Evolutionary conservation across 116 monocot genomes (phyloP).

Genomic region (Thalassia testudinum): DNA sequence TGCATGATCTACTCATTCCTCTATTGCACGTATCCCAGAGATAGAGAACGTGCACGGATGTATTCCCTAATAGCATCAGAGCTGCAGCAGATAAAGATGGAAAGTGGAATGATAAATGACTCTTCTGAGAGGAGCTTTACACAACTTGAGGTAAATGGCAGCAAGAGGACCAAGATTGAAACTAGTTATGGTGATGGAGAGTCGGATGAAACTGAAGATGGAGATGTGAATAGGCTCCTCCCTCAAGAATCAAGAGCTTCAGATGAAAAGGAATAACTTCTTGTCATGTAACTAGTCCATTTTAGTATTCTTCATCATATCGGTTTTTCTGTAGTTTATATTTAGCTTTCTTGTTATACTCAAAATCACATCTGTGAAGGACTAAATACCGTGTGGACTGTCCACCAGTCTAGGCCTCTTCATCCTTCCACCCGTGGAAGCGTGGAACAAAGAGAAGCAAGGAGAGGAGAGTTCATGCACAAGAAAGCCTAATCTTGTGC

Average conservation of each 20-base stretch:
- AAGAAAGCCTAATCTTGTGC: too few relatives aligned
- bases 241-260: not conserved
- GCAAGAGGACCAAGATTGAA: slow-evolving; percentile 20
- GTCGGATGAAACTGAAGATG: slow-evolving; percentile 24
- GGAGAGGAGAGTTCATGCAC: too few relatives aligned
- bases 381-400: too few relatives aligned
- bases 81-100: slow-evolving; percentile 44
- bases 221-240: slow-evolving; percentile 25
- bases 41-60: slow-evolving; percentile 71
- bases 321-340: too few relatives aligned
- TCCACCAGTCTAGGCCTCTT: too few relatives aligned
- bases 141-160: slow-evolving; percentile 10
- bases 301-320: too few relatives aligned
- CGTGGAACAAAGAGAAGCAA: too few relatives aligned
- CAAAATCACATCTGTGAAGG: too few relatives aligned
- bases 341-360: too few relatives aligned
- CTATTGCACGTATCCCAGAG: slow-evolving; percentile 72
- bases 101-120: slow-evolving; percentile 6
- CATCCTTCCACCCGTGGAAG: too few relatives aligned
- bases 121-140: slow-evolving; percentile 5
- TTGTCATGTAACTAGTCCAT: too few relatives aligned
- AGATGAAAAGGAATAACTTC: too few relatives aligned
- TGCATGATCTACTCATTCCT: slow-evolving; percentile 79
- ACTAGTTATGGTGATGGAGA: slow-evolving; percentile 20
- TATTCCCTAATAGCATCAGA: slow-evolving; percentile 55